These are phyloP conservation scores for Salix brachista DNA, from an alignment of 345 rosid genomes.

Conservation along the genomic window DNA sequence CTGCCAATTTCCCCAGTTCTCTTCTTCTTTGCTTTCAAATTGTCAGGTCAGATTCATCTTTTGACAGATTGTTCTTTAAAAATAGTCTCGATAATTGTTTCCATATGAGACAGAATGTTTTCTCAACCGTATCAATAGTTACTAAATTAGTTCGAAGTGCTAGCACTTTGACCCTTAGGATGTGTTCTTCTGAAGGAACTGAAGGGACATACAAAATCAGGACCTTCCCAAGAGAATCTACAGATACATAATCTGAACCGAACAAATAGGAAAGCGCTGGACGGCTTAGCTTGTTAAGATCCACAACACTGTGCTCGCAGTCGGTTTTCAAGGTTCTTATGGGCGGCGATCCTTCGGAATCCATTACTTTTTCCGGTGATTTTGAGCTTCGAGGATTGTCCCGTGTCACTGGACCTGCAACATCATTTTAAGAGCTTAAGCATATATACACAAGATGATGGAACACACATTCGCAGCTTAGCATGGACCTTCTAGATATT, in stretches of 20 bases:
- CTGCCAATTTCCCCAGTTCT: not conserved
- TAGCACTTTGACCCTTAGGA: too few relatives aligned
- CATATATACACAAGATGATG: too few relatives aligned
- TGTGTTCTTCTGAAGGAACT: not conserved
- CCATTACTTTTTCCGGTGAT: slow-evolving; percentile 8
- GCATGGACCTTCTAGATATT: not conserved
- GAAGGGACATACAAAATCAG: slow-evolving; percentile 51
- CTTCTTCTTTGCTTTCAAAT: too few relatives aligned
- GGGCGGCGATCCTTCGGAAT: slow-evolving; percentile 26
- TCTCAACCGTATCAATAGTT: not conserved
- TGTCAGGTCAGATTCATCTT: not conserved
- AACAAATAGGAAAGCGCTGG: slow-evolving; percentile 51
- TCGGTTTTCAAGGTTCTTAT: slow-evolving; percentile 25
- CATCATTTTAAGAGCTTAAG: slow-evolving; percentile 5
- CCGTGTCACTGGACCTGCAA: slow-evolving; percentile 41
- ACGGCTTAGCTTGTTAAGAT: slow-evolving; percentile 16
- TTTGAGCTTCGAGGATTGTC: slow-evolving; percentile 24
- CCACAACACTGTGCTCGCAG: slow-evolving; percentile 23
- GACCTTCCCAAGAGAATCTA: slow-evolving; percentile 69
- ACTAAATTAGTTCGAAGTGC: not conserved
- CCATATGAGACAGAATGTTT: slow-evolving; percentile 17
- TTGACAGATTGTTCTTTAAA: not conserved
- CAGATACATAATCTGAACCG: slow-evolving; percentile 62
- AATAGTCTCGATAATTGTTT: slow-evolving; percentile 14
- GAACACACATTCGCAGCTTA: not conserved